A percentile compares a stretch with the other conserved stretches of the same genome.
These are phyloP conservation scores for Ambrosia hybrid DNA, from an alignment of 140 eudicot species.

Conservation along the genomic window DNA sequence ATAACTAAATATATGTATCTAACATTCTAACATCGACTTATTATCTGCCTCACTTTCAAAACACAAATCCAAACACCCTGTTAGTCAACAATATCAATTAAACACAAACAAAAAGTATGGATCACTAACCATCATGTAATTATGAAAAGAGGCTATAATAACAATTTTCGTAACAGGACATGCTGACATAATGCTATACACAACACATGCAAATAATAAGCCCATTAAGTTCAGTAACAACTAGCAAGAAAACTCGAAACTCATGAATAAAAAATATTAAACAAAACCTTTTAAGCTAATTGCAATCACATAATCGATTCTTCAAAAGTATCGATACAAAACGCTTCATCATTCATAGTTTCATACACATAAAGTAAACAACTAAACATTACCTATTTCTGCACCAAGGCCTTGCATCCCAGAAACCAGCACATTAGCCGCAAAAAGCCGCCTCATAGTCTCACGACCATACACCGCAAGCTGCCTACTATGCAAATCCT, in stretches of 20 bases:
- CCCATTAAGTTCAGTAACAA: no score
- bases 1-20: neutral
- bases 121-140: neutral
- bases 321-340: no score
- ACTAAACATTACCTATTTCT: constrained; percentile 64
- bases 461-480: constrained; percentile 98
- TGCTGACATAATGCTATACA: no score
- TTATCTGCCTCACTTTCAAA: neutral
- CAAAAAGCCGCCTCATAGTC: constrained; percentile 86
- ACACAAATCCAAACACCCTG: neutral
- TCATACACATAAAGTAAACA: no score
- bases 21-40: neutral
- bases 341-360: no score
- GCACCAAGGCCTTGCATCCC: constrained; percentile 98
- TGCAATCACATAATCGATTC: neutral
- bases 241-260: neutral
- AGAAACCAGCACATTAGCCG: constrained; percentile 79
- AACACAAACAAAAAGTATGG: neutral
- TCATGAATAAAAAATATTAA: neutral
- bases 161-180: constrained; percentile 6
- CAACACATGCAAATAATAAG: no score
- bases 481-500: constrained; percentile 95
- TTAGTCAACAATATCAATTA: no score
- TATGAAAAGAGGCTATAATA: neutral
- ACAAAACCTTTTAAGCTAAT: neutral